Conservation (phyloP, 768 basidiomycete species). For the Guyanaporus albipodus region DNA sequence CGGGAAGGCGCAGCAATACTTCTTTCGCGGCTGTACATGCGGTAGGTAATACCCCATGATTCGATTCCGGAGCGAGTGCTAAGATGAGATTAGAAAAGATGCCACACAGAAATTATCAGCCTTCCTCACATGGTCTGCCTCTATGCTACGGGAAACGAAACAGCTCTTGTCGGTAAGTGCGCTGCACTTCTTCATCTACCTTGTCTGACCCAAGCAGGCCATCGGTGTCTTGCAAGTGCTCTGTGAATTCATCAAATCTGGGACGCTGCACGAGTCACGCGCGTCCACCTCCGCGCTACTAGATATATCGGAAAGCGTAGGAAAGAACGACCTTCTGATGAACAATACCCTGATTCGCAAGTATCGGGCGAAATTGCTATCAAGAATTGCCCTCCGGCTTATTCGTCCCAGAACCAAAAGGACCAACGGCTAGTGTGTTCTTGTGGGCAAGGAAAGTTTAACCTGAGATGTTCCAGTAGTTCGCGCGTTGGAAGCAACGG, state of each 20-base stretch:
- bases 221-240: constrained; percentile 68
- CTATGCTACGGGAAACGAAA: constrained; percentile 34
- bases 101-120: constrained; percentile 42
- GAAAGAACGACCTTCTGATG: constrained; percentile 37
- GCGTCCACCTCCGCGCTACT: constrained; percentile 42
- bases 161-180: constrained; percentile 50
- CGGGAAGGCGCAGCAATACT: constrained; percentile 78
- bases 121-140: constrained; percentile 50
- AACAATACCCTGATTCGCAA: constrained; percentile 69
- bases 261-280: constrained; percentile 50
- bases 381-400: constrained; percentile 59
- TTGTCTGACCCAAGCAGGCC: constrained; percentile 38
- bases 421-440: constrained; percentile 38
- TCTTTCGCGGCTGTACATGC: constrained; percentile 77
- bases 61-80: constrained; percentile 7
- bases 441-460: constrained; percentile 23
- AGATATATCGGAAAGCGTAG: constrained; percentile 41
- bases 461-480: constrained; percentile 19
- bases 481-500: constrained; percentile 22
- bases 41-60: constrained; percentile 41
- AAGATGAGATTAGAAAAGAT: constrained; percentile 48
- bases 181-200: background rate
- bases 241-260: constrained; percentile 66
- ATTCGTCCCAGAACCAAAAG: constrained; percentile 47
- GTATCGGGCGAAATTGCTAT: constrained; percentile 60